A percentile compares a stretch with the other conserved stretches of the same genome.
Conservation (phyloP, 108 stramenopile species). For the Conticribra guillardii region DNA sequence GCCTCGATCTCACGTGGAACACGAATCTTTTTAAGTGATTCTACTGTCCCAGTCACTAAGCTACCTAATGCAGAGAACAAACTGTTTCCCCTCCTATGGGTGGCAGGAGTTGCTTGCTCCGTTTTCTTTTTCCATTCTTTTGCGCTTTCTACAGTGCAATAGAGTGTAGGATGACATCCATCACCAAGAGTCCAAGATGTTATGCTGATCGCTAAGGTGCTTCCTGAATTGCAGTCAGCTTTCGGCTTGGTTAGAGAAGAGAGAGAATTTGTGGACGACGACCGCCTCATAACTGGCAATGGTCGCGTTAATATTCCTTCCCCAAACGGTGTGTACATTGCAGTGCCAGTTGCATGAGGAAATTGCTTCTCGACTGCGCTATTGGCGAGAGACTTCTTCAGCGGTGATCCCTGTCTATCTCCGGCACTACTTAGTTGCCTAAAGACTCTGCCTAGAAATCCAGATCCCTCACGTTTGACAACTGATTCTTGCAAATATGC, state of each 20-base stretch:
- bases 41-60: conserved; percentile 60
- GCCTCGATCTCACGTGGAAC: conserved; percentile 52
- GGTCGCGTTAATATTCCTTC: conserved; percentile 65
- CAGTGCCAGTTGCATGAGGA: conserved; percentile 61
- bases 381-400: conserved; percentile 32
- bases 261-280: conserved; percentile 4
- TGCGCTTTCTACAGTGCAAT: conserved; percentile 75
- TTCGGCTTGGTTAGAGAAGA: conserved; percentile 1
- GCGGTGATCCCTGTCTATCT: conserved; percentile 28
- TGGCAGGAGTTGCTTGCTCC: conserved; percentile 20
- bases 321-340: conserved; percentile 77
- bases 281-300: conserved; percentile 13
- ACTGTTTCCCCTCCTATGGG: conserved; percentile 48
- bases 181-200: conserved; percentile 80
- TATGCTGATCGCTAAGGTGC: conserved; percentile 67
- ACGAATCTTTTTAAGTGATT: conserved; percentile 49
- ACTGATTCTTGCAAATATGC: conserved; percentile 67
- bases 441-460: conserved; percentile 62
- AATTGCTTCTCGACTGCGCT: conserved; percentile 52
- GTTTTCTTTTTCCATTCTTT: conserved; percentile 74
- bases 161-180: conserved; percentile 69
- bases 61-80: conserved; percentile 73
- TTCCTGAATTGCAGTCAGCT: background rate
- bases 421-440: conserved; percentile 38
- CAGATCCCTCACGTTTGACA: conserved; percentile 63